Evolutionary conservation across 78 protist species (phyloP), one percentile per base, ranked within the genome.

Genomic region (Dictyostelium purpureum): DNA sequence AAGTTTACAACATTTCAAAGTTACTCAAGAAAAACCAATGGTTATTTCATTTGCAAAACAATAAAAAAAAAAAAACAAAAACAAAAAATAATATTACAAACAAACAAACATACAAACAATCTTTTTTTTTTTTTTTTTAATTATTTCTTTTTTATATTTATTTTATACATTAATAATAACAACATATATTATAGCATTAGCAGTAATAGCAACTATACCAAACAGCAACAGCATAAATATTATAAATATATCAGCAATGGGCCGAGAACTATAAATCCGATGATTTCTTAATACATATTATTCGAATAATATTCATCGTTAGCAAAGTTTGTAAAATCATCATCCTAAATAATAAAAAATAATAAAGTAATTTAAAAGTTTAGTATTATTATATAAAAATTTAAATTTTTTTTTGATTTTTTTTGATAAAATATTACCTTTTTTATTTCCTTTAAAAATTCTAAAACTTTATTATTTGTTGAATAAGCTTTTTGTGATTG

Each of bases 11-110:
- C 75, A 54, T 38, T 94, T 91, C 35, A 82, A 91, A 57, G 78
- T 91, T 35, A 81, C 95, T 42, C 89, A 73, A 10, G 89, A 69
- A 4, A 80, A 82, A 45, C 95, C 87, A 74, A 91, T 91, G 95
- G 95, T 81, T 43, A 73, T 91, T n/a, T 80, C 90, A 43, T 91
- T 73, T 70, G 90, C 83, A 12, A 75, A 61, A 47, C 88, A 91
- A 80, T 91, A 77, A 91, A 28, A 45, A 2, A 14, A 63, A 31
- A 21, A 26, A 63, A 56, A 56, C 21, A 56, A 56, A 16, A 56
- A 56, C 37, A 61, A 6, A 14, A 61, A 31, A 26, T 26, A 42
- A 37, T 24, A 21, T 33, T 33, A 38, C 18, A 43, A 43, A n/a
- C 11, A 69, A 70, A 70, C 38, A 21, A 40, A 2, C n/a, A 16